Evolutionary conservation across 2,329 filamentous ascomycete species (phyloP).

Genomic region (Penicillium paneum): DNA sequence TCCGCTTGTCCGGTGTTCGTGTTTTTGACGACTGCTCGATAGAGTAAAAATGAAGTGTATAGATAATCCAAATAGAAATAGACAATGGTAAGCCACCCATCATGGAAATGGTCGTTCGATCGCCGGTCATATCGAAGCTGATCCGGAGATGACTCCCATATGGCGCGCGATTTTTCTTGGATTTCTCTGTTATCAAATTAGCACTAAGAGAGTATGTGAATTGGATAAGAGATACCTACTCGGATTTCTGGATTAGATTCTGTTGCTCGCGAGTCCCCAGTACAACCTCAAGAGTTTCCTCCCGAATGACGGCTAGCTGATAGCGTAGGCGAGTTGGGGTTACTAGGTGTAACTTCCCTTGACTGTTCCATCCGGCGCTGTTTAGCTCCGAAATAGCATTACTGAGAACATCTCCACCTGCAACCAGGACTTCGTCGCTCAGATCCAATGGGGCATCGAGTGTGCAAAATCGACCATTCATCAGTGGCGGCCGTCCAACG

Average conservation of each 20-base stretch:
- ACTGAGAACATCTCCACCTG: slow-evolving; percentile 24
- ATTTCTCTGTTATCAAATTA: slow-evolving; percentile 20
- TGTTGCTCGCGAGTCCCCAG: slow-evolving; percentile 24
- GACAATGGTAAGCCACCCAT: slow-evolving; percentile 21
- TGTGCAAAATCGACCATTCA: slow-evolving; percentile 44
- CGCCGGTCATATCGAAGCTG: slow-evolving; percentile 28
- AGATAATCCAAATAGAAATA: slow-evolving; percentile 36
- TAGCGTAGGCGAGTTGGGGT: slow-evolving; percentile 28
- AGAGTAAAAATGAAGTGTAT: slow-evolving; percentile 36
- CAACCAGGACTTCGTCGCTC: slow-evolving; percentile 27
- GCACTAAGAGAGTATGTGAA: background rate
- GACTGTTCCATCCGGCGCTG: slow-evolving; percentile 28
- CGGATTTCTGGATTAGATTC: slow-evolving; percentile 26
- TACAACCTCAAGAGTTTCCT: slow-evolving; percentile 33
- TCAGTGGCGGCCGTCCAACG: slow-evolving; percentile 49
- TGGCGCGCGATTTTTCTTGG: slow-evolving; percentile 22
- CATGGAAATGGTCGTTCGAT: slow-evolving; percentile 9
- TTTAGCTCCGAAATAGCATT: slow-evolving; percentile 27
- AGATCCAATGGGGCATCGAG: slow-evolving; percentile 38
- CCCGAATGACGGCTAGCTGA: slow-evolving; percentile 27
- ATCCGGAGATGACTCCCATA: slow-evolving; percentile 26
- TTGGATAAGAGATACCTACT: slow-evolving; percentile 22
- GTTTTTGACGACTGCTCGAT: slow-evolving; percentile 33
- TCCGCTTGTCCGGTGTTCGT: slow-evolving; percentile 30
- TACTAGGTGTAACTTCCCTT: slow-evolving; percentile 18